These are phyloP conservation scores for Lotmaria passim DNA, from an alignment of 208 protist genomes.

Conservation along the genomic window DNA sequence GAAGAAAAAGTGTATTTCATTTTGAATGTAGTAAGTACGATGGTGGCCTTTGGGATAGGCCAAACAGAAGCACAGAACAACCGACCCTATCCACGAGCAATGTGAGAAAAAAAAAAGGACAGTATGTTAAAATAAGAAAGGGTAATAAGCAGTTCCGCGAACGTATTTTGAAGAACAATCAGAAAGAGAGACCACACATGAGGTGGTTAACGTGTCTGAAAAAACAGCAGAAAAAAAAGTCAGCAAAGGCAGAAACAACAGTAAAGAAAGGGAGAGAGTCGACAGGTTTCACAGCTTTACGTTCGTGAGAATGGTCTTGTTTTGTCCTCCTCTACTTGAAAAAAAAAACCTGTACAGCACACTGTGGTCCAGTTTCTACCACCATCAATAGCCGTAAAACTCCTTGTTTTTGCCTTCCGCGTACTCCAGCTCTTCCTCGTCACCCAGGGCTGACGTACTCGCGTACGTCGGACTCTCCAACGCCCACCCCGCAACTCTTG, in stretches of 20 bases:
- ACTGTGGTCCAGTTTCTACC: too few species aligned
- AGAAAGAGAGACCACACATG: too few species aligned
- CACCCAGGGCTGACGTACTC: conserved; percentile 38
- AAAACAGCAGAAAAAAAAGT: neutral
- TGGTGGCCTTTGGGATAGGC: too few species aligned
- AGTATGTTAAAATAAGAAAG: too few species aligned
- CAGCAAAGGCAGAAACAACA: conserved; percentile 4
- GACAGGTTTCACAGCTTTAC: neutral
- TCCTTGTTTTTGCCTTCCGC: conserved; percentile 58
- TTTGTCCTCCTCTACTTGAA: neutral
- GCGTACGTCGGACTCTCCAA: conserved; percentile 33
- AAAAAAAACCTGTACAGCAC: conserved; percentile 1
- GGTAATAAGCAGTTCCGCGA: too few species aligned
- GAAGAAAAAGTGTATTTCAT: too few species aligned
- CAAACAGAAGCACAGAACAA: too few species aligned
- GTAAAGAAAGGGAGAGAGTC: conserved; percentile 7
- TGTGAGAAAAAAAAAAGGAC: conserved; percentile 22
- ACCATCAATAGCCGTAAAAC: conserved; percentile 69
- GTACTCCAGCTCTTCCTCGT: conserved; percentile 36
- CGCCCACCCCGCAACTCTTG: conserved; percentile 21
- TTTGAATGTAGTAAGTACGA: too few species aligned
- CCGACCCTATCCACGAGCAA: too few species aligned
- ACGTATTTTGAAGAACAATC: too few species aligned
- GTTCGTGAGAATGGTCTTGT: too few species aligned
- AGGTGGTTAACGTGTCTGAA: neutral